These are phyloP conservation scores for Microbotryum intermedium DNA, from an alignment of 1,284 basidiomycete species.

Conservation along the genomic window DNA sequence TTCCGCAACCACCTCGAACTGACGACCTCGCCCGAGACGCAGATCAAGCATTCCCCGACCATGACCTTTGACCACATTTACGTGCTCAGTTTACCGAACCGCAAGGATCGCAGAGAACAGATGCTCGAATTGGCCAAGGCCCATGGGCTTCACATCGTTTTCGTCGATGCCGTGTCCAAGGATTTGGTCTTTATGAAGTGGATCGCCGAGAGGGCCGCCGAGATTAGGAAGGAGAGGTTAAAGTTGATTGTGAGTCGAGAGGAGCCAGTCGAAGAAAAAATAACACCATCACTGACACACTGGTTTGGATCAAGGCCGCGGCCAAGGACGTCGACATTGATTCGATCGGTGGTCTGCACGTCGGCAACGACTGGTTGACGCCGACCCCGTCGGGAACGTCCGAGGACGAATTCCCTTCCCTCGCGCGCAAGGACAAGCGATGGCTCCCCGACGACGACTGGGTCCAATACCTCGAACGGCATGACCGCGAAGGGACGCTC, in stretches of 20 bases:
- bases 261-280: not conserved
- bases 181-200: constrained; percentile 29
- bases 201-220: constrained; percentile 34
- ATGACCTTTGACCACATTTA: constrained; percentile 35
- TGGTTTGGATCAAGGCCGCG: not conserved
- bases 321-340: not conserved
- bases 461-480: constrained; percentile 4
- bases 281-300: not conserved
- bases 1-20: constrained; percentile 24
- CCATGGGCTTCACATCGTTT: constrained; percentile 30
- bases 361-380: constrained; percentile 21
- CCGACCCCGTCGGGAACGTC: constrained; percentile 8
- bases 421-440: not conserved
- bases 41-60: constrained; percentile 22
- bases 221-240: constrained; percentile 23
- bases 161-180: constrained; percentile 33
- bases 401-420: too few species aligned
- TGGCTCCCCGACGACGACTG: constrained; percentile 2
- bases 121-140: constrained; percentile 33
- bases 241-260: constrained; percentile 24
- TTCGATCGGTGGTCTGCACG: constrained; percentile 24
- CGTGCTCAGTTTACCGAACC: constrained; percentile 32
- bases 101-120: constrained; percentile 28
- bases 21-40: constrained; percentile 16
- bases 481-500: constrained; percentile 8